Evolutionary conservation across 2,329 filamentous ascomycete genomes (phyloP), one percentile per base, ranked within the genome.

Genomic region (Beauveria varroae): DNA sequence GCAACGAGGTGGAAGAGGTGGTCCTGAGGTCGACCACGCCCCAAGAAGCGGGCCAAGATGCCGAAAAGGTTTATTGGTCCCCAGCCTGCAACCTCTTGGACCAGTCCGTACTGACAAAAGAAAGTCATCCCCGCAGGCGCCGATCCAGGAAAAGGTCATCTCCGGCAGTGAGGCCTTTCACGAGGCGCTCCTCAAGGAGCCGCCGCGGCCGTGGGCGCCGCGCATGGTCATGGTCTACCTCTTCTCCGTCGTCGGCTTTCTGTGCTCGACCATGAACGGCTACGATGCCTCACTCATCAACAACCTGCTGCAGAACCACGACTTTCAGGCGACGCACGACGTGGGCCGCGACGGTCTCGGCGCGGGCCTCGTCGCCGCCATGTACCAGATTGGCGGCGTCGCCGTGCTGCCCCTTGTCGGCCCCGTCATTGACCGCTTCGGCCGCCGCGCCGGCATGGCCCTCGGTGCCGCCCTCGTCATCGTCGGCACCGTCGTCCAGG

Each of bases 101-200:
- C 30, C 30, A 34, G 30, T 34, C 30, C 10, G 1, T 12, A 34
- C 44, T 47, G 22, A 47, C 20, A 22, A 34, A 34, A 34, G n/a
- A 1, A 34, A 34, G 30, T 14, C 14, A 5, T 12, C 12, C 28
- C 18, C 30, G 24, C 47, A 63, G 52, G 28, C 6, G 2, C 30
- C 61, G 8, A 34, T 70, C 57, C 57, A 65, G 61, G 70, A 76
- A 65, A 80, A 77, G 65, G 73, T 80, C 62, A 74, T 84, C 66
- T 74, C 68, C 26, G 82, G 82, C 63, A 79, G 78, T 65, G 79
- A 81, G 65, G 80, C 81, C 55, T 83, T 78, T 70, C 77, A 80
- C 65, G 79, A 84, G 70, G 82, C 83, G 24, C 75, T 80, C 70
- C 68, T 81, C 67, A 79, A 80, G 70, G 82, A 84, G 67, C 78